Base-by-base conservation (phyloP, 2,329 filamentous ascomycete genomes). In the Acrocalymma vagum region DNA sequence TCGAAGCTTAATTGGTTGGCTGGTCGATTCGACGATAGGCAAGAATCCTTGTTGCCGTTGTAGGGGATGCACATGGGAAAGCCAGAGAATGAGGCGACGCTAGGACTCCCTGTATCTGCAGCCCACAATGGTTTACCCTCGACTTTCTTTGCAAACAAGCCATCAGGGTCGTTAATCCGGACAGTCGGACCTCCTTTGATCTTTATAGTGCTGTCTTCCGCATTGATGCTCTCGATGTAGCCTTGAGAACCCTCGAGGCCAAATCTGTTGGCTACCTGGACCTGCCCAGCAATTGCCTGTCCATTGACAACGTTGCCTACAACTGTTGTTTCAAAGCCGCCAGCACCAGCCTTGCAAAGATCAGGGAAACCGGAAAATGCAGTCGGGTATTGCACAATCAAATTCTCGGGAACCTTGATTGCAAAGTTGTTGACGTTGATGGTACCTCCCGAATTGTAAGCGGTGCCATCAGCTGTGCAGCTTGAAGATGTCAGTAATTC, bases 41-140 rank as follows among this genome's bases (percentile, higher is more conserved):
- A 76, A 11, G 63, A 57, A 0, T 55, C 33, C 27, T 73, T 67
- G 22, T 53, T 58, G 16, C 58, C 42, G 15, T 70, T 72, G 11
- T 77, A 66, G 0, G 75, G 76, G 13, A 79, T 72, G 40, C 77
- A 80, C 76, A 79, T 79, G 2, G 77, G 77, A 34, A 78, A 79
- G 0, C 77, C 77, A 9, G 72, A 74, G 56, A 77, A 79, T 2
- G 75, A 72, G 2, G 67, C 71, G 37, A 79, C 68, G 33, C 71
- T 74, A 1, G 77, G 77, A 42, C 72, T 79, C 41, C 72, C 63
- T 38, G 77, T 75, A 46, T 79, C 77, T 1, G 74, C 74, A 0
- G 74, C 73, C 60, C 77, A 78, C 41, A 72, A 70, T 0, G 73
- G 73, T 7, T 44, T 27, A 4, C 39, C 15, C 6, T 50, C 34